phyloP scores from a whole-genome alignment of 2,329 filamentous ascomycete genomes.

The Ilyonectria mors-panacis region DNA sequence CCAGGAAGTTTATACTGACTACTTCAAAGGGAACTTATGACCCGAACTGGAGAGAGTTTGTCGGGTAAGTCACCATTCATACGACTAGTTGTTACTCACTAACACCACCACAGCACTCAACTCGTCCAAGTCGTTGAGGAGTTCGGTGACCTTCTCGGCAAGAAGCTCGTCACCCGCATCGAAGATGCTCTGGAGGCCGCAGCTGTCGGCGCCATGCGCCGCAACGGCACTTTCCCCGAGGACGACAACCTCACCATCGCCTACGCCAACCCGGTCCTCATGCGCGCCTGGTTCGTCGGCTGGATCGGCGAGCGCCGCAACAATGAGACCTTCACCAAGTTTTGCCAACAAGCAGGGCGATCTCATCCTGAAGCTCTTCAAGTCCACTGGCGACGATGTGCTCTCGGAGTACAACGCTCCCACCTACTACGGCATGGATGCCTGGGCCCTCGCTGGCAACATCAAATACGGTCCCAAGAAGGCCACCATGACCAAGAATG shows the following conservation, averaged over 20 bases:
- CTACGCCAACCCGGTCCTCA: slow-evolving; percentile 59
- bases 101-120: slow-evolving; percentile 44
- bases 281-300: slow-evolving; percentile 57
- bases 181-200: slow-evolving; percentile 55
- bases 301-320: slow-evolving; percentile 58
- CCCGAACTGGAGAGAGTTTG: slow-evolving; percentile 57
- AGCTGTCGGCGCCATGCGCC: slow-evolving; percentile 57
- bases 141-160: slow-evolving; percentile 50
- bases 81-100: neutral
- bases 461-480: slow-evolving; percentile 53
- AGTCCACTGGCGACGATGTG: slow-evolving; percentile 48
- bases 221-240: slow-evolving; percentile 56
- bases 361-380: slow-evolving; percentile 50
- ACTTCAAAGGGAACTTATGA: slow-evolving; percentile 36
- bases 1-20: neutral
- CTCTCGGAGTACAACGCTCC: slow-evolving; percentile 58
- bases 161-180: slow-evolving; percentile 52
- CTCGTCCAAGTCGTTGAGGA: slow-evolving; percentile 55
- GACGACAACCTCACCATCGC: slow-evolving; percentile 56
- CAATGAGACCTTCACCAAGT: slow-evolving; percentile 55
- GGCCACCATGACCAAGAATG: slow-evolving; percentile 27
- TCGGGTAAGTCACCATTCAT: slow-evolving; percentile 44
- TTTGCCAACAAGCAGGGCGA: slow-evolving; percentile 55
- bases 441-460: slow-evolving; percentile 57
- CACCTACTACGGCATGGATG: slow-evolving; percentile 59